Base-by-base conservation (phyloP, 768 basidiomycete genomes). In the Russula brevipes region DNA sequence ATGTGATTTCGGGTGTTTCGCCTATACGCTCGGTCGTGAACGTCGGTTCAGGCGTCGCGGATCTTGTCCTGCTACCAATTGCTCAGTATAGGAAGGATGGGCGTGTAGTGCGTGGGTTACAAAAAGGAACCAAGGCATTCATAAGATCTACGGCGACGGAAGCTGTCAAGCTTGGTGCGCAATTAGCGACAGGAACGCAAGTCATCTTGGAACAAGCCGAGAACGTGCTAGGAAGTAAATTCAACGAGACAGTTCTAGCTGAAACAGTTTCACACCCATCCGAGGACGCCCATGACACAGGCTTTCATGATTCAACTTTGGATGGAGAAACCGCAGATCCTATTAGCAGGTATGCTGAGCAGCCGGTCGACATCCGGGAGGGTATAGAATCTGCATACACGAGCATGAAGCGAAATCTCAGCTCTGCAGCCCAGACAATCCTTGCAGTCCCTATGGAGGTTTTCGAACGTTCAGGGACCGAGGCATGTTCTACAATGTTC, bases 361-460 rank as follows among this genome's bases (percentile, higher is more conserved):
- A 98, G 70, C 97, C 97, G 1, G 75, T 75, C 44, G 86, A 89
- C 70, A 80, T 96, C 45, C 83, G 78, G 69, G 93, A 98, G 71
- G 97, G 97, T 16, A 79, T 99, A 39, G 85, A 94, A 66, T 86
- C 85, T 0, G 97, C 95, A n/a, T 98, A 98, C 73, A 85, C 81
- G 72, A 95, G 92, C 70, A 74, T 99, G 69, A 85, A 83, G 57
- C 85, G 78, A 70, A 98, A 98, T 74, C 73, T 99, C 65, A 89
- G 87, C 69, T 91, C 91, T 47, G 97, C 97, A 33, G 97, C 96
- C 31, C 96, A 99, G 76, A 99, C 97, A 0, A 98, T 99, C 65
- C 81, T 99, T 42, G 96, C 97, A 0, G 93, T 99, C 1, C 97
- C 97, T 1, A 98, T 98, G 96, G 97, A 98, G 74, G 94, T 98